phyloP scores from a whole-genome alignment of 2,329 filamentous ascomycete species.

The Colletotrichum nymphaeae region DNA sequence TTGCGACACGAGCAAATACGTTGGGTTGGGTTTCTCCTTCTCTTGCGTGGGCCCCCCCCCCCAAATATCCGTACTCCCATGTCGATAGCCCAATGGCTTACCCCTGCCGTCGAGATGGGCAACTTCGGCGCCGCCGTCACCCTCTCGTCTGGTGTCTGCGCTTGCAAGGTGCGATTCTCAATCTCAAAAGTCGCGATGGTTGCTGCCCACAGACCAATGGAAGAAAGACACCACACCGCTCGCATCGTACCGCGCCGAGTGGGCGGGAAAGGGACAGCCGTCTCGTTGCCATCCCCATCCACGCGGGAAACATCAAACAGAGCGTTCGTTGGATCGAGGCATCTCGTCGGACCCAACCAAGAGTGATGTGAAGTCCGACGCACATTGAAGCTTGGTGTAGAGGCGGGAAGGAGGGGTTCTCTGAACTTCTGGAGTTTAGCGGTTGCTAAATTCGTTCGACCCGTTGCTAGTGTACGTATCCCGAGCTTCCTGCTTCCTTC shows the following conservation, averaged over 20 bases:
- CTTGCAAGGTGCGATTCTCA: background rate
- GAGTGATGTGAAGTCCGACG: background rate
- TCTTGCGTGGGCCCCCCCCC: background rate
- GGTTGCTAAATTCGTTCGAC: background rate
- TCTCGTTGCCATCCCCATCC: background rate
- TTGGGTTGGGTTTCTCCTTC: background rate
- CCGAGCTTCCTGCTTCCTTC: background rate
- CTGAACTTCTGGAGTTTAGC: background rate
- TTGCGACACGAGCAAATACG: background rate
- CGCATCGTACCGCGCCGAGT: background rate
- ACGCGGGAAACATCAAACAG: background rate
- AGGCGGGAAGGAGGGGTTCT: background rate
- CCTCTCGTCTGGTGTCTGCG: background rate
- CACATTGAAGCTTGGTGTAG: background rate
- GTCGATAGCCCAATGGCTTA: background rate
- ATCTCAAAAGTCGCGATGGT: background rate
- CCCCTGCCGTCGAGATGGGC: slow-evolving; percentile 1
- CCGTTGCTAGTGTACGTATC: background rate
- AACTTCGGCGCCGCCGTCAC: slow-evolving; percentile 20
- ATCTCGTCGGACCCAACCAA: background rate
- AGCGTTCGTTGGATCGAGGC: background rate
- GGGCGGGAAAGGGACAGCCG: background rate
- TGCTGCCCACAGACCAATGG: background rate
- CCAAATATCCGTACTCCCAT: background rate
- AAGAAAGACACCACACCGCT: slow-evolving; percentile 6